Conservation (phyloP, 2,329 filamentous ascomycete genomes). For the Fusarium avenaceum region DNA sequence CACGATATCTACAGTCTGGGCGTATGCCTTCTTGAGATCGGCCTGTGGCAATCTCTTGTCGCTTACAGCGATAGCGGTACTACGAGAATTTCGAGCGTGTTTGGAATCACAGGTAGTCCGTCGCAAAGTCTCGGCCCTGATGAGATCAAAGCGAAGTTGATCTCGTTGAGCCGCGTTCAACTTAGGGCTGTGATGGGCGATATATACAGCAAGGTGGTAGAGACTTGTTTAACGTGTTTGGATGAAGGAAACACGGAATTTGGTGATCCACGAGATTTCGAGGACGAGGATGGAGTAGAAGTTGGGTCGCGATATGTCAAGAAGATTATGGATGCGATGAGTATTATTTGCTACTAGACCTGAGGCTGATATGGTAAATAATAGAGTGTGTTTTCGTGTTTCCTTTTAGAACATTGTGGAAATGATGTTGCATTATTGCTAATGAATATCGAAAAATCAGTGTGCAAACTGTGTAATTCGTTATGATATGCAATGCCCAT, state of each 20-base stretch:
- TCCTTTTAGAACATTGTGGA: too few relatives aligned
- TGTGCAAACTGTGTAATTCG: background rate
- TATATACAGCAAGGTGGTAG: background rate
- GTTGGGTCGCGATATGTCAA: conserved; percentile 7
- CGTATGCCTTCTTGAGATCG: conserved; percentile 3
- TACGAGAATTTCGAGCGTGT: background rate
- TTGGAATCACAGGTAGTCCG: too few relatives aligned
- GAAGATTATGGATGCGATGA: background rate
- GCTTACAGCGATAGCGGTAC: background rate
- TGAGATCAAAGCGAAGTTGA: background rate
- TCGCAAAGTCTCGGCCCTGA: background rate
- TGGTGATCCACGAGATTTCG: conserved; percentile 4
- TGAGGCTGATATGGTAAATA: too few relatives aligned
- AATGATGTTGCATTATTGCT: too few relatives aligned
- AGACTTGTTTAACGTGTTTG: conserved; percentile 4
- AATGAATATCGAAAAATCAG: too few relatives aligned
- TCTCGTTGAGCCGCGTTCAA: background rate
- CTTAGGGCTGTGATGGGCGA: background rate
- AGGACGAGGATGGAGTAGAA: background rate
- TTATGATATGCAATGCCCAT: background rate
- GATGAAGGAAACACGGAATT: conserved; percentile 1
- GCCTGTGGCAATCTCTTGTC: background rate
- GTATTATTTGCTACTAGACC: background rate
- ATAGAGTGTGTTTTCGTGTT: too few relatives aligned
- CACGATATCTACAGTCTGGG: conserved; percentile 12